These are phyloP conservation scores for Malus sieversii DNA, from an alignment of 306 rosid genomes.

Conservation along the genomic window DNA sequence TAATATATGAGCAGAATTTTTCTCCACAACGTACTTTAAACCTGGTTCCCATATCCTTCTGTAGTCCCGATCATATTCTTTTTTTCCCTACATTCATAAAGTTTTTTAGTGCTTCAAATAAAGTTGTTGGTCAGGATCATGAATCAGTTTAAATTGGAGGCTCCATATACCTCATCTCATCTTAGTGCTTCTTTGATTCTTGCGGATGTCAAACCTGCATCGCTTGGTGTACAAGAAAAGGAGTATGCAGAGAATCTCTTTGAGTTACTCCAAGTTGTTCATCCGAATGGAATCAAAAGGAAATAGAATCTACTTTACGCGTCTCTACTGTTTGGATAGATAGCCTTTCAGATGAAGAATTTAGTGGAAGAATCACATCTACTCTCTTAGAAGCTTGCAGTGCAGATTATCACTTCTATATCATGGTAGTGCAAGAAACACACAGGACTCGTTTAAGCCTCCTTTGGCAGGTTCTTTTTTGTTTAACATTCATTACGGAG, in stretches of 20 bases:
- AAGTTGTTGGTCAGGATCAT: no score
- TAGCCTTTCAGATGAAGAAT: neutral
- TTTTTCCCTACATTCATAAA: no score
- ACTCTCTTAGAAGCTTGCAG: no score
- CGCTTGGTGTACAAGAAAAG: neutral
- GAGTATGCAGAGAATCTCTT: neutral
- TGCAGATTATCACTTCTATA: no score
- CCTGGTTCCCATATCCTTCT: no score
- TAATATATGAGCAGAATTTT: no score
- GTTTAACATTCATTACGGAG: constrained; percentile 34
- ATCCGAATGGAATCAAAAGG: neutral
- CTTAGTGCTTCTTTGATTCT: neutral
- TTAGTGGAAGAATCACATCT: no score
- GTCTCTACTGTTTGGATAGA: neutral
- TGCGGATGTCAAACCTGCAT: neutral
- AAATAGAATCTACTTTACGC: neutral
- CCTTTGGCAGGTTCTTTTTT: neutral
- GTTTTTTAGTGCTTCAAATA: no score
- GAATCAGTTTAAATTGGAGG: no score
- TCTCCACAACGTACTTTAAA: no score
- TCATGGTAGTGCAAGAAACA: neutral
- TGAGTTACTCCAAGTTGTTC: neutral
- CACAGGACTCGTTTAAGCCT: neutral
- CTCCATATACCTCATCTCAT: no score
- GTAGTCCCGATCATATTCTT: no score